These are phyloP conservation scores for Tephrocybe rancida DNA, from an alignment of 768 basidiomycete species.

Conservation along the genomic window DNA sequence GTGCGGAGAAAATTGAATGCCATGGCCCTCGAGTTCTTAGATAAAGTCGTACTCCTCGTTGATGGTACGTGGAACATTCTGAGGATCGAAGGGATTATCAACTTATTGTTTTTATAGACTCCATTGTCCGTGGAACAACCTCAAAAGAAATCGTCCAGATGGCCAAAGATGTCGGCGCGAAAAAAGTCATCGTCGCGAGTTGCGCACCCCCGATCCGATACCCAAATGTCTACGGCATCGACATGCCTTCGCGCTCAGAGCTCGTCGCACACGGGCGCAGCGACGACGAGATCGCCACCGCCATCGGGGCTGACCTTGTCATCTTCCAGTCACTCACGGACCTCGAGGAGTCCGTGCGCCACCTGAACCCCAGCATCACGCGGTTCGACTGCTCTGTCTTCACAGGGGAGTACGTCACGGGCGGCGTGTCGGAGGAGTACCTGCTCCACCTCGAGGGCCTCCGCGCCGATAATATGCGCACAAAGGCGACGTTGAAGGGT, in stretches of 20 bases:
- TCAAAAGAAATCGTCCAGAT: constrained; percentile 99
- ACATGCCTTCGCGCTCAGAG: constrained; percentile 96
- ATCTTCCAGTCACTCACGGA: constrained; percentile 94
- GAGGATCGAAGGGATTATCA: background rate
- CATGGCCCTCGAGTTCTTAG: constrained; percentile 95
- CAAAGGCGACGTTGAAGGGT: constrained; percentile 39
- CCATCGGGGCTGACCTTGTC: constrained; percentile 93
- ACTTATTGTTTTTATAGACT: constrained; percentile 56
- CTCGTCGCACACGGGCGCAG: constrained; percentile 86
- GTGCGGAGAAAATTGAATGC: constrained; percentile 95
- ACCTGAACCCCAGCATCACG: constrained; percentile 76
- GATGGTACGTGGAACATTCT: constrained; percentile 63
- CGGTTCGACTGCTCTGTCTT: constrained; percentile 97
- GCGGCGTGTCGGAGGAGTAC: constrained; percentile 86
- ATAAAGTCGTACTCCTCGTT: constrained; percentile 92
- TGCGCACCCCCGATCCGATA: constrained; percentile 95
- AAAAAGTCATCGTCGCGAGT: constrained; percentile 93
- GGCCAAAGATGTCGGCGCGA: constrained; percentile 98
- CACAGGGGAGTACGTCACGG: constrained; percentile 95
- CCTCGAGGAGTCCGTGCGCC: constrained; percentile 81
- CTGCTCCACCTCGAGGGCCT: constrained; percentile 71
- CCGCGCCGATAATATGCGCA: constrained; percentile 82
- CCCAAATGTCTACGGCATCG: constrained; percentile 98
- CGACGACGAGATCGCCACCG: constrained; percentile 67
- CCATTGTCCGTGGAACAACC: constrained; percentile 97